Percentiles rank a stretch among this genome's conserved stretches.
Conservation (phyloP, 225 moss, liverwort and hornwort species). For the Physcomitrellopsis africana region DNA sequence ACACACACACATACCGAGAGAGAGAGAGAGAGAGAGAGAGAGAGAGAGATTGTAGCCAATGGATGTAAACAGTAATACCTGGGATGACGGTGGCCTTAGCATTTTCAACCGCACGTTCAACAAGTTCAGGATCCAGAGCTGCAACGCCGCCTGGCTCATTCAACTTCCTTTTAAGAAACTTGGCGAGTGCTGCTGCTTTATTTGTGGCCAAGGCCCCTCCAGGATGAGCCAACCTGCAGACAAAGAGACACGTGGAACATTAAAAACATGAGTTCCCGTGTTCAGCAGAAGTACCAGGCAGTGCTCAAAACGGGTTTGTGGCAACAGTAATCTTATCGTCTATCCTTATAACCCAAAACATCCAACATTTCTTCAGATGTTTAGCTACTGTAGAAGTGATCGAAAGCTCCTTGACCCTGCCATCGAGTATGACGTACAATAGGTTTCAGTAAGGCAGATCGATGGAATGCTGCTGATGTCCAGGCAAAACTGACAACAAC, state of each 20-base stretch:
- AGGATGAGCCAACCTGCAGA: slow-evolving; percentile 90
- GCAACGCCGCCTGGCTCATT: slow-evolving; percentile 77
- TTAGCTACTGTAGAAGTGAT: background rate
- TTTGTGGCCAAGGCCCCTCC: slow-evolving; percentile 94
- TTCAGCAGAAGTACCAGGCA: background rate
- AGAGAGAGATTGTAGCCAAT: background rate
- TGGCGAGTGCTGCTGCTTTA: slow-evolving; percentile 92
- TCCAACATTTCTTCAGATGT: background rate
- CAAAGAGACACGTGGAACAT: background rate
- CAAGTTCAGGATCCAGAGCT: slow-evolving; percentile 79
- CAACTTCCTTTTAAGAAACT: slow-evolving; percentile 87
- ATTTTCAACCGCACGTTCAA: slow-evolving; percentile 86
- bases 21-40: background rate
- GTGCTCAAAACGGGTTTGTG: slow-evolving; percentile 6
- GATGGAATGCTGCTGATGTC: slow-evolving; percentile 4
- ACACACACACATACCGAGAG: background rate
- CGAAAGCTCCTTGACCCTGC: background rate
- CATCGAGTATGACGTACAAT: slow-evolving; percentile 4
- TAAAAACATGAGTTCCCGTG: slow-evolving; percentile 2
- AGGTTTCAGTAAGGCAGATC: background rate
- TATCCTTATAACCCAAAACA: slow-evolving; percentile 17
- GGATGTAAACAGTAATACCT: slow-evolving; percentile 42
- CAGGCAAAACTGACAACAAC: background rate
- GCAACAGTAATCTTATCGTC: slow-evolving; percentile 18
- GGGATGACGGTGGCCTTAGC: slow-evolving; percentile 72